Evolutionary conservation across 257 asterid genomes (phyloP).

Genomic region (Solanum chilense): DNA sequence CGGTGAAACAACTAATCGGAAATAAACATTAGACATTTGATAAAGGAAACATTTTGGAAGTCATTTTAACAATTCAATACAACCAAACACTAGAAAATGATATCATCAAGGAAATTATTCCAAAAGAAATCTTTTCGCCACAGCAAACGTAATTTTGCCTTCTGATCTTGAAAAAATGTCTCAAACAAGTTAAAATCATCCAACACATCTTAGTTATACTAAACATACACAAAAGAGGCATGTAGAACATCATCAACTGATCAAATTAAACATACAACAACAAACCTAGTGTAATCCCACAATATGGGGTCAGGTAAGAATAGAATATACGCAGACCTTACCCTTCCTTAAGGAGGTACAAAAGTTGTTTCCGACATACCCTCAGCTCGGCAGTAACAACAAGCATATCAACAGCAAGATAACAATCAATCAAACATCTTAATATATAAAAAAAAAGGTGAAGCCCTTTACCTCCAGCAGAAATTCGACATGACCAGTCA

Average conservation of each 20-base stretch:
- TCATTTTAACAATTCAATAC: neutral
- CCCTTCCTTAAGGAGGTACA: neutral
- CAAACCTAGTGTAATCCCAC: neutral
- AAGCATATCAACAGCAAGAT: neutral
- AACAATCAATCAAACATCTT: neutral
- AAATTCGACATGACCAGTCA: constrained; percentile 61
- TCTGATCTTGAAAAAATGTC: too few relatives aligned
- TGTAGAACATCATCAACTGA: neutral
- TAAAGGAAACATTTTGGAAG: neutral
- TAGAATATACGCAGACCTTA: neutral
- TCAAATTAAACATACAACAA: neutral
- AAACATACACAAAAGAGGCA: neutral
- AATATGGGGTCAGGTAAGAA: neutral
- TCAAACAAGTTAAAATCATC: neutral
- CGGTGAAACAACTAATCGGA: neutral
- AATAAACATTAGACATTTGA: neutral
- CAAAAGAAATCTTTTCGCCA: neutral
- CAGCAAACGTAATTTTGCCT: neutral
- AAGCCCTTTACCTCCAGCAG: constrained; percentile 48
- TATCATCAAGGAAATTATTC: neutral
- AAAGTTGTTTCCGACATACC: neutral
- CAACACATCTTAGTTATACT: neutral
- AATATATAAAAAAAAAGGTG: neutral
- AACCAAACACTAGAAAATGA: neutral
- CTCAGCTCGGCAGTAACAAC: neutral